Evolutionary conservation across 305 asterid genomes (phyloP).

Genomic region (Solanum aculeatissimum): DNA sequence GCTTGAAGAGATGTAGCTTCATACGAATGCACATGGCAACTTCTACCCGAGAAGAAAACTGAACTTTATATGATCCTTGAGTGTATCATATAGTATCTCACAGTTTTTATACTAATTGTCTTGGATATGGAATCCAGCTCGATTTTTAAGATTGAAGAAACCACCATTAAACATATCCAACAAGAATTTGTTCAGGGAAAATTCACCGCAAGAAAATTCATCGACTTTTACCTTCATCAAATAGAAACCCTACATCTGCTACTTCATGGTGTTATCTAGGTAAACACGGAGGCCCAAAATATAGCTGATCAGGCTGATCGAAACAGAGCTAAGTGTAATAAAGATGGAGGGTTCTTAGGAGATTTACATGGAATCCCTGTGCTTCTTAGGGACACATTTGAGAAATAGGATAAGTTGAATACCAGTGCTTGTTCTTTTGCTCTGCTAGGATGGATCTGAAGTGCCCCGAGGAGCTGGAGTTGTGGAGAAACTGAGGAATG

Average conservation of each 20-base stretch:
- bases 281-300: constrained; percentile 22
- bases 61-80: too few species aligned
- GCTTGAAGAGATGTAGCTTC: not conserved
- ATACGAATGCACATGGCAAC: not conserved
- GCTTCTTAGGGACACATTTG: constrained; percentile 19
- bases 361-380: constrained; percentile 17
- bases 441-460: constrained; percentile 15
- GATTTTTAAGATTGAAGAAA: constrained; percentile 4
- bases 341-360: not conserved
- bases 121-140: not conserved
- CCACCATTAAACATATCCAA: constrained; percentile 18
- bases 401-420: constrained; percentile 23
- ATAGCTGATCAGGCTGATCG: not conserved
- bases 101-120: not conserved
- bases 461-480: constrained; percentile 25
- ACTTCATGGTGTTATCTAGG: constrained; percentile 23
- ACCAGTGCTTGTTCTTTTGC: constrained; percentile 31
- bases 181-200: constrained; percentile 12
- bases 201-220: constrained; percentile 21
- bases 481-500: constrained; percentile 17
- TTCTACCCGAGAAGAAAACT: not conserved
- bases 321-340: not conserved
- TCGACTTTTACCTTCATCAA: constrained; percentile 16
- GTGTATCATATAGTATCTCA: not conserved
- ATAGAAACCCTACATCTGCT: constrained; percentile 19